Evolutionary conservation across 176 grass and related monocot species (phyloP).

Genomic region (Saccharum officinarum): DNA sequence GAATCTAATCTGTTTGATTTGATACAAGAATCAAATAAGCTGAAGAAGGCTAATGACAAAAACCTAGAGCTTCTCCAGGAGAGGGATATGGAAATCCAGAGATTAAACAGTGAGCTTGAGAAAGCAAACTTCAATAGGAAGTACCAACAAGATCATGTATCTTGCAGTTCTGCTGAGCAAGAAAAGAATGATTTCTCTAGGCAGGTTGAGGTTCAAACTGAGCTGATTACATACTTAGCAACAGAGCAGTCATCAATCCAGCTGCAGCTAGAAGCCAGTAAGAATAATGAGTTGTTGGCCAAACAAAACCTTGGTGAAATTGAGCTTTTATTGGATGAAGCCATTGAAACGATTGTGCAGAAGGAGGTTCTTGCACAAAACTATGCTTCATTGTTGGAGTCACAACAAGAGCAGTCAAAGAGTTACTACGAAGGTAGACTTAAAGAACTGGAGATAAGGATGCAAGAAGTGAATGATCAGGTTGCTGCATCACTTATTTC

Average conservation of each 20-base stretch:
- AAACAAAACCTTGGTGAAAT: neutral
- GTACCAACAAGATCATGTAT: constrained; percentile 48
- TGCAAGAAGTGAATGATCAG: constrained; percentile 35
- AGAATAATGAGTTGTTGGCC: neutral
- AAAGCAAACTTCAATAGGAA: constrained; percentile 63
- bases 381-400: neutral
- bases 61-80: constrained; percentile 30
- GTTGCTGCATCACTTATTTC: constrained; percentile 41
- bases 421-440: constrained; percentile 40
- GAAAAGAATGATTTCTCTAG: constrained; percentile 76
- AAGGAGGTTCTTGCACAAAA: neutral
- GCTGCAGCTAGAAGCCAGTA: neutral
- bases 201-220: constrained; percentile 74
- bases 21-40: constrained; percentile 46
- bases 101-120: constrained; percentile 72
- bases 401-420: neutral
- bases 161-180: neutral
- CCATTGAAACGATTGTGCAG: neutral
- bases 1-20: constrained; percentile 36
- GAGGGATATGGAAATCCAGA: constrained; percentile 53
- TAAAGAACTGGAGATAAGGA: constrained; percentile 54
- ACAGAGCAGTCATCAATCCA: neutral
- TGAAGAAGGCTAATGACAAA: constrained; percentile 41
- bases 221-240: constrained; percentile 60
- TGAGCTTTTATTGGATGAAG: neutral